Conservation (phyloP, 1,284 basidiomycete species). For the Sanghuangporus baumii region DNA sequence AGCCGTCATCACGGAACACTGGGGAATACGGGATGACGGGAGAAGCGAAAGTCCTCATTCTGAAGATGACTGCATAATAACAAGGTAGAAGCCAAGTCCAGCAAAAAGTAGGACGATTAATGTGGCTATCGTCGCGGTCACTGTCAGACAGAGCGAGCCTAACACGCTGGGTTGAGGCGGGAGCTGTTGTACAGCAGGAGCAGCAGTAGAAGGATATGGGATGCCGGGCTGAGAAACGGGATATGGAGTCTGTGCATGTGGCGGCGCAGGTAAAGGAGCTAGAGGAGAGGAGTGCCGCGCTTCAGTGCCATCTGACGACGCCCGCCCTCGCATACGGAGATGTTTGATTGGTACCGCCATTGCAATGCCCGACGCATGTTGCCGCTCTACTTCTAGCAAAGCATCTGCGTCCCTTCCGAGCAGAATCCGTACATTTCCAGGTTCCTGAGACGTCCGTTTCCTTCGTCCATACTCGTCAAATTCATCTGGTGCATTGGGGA, state of each 20-base stretch:
- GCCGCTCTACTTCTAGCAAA: background rate
- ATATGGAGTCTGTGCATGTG: background rate
- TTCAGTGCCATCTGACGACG: background rate
- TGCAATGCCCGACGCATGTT: background rate
- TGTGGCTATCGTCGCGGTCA: background rate
- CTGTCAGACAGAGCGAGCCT: background rate
- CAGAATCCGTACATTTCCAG: background rate
- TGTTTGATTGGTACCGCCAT: background rate
- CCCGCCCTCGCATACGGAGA: background rate
- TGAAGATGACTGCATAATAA: background rate
- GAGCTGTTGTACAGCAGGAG: background rate
- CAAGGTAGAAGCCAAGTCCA: background rate
- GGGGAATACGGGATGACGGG: background rate
- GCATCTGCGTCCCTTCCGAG: background rate
- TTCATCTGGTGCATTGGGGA: background rate
- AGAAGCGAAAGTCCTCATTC: background rate
- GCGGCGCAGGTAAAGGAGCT: background rate
- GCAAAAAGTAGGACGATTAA: background rate
- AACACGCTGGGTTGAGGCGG: background rate
- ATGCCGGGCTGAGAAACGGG: background rate
- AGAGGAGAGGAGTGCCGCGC: background rate
- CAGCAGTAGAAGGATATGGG: background rate
- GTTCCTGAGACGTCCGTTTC: background rate
- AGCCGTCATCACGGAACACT: background rate
- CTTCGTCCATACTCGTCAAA: background rate